phyloP scores from a whole-genome alignment of 441 rosid genomes.

The Daphne laureola region DNA sequence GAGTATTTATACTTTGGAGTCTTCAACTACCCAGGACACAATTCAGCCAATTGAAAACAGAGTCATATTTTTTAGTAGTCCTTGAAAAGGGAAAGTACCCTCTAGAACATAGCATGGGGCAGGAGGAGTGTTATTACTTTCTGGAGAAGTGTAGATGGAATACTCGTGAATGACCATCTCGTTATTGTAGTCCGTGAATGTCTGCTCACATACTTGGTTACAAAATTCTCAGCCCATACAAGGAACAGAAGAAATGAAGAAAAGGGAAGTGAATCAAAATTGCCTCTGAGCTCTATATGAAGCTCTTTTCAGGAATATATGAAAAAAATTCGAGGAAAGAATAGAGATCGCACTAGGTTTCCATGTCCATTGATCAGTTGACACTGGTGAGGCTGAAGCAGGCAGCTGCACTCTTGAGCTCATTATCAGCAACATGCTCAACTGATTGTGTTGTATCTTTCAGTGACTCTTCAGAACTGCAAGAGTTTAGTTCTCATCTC shows the following conservation, averaged over 20 bases:
- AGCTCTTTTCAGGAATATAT: background rate
- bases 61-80: too few relatives aligned
- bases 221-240: constrained; percentile 16
- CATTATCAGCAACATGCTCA: constrained; percentile 52
- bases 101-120: too few relatives aligned
- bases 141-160: too few relatives aligned
- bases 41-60: too few relatives aligned
- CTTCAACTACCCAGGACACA: too few relatives aligned
- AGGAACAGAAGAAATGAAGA: too few relatives aligned
- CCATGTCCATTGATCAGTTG: constrained; percentile 27
- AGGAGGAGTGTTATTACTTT: too few relatives aligned
- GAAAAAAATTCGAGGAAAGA: background rate
- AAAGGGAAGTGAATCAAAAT: background rate
- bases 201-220: too few relatives aligned
- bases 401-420: constrained; percentile 78
- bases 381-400: constrained; percentile 87
- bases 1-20: too few relatives aligned
- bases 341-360: constrained; percentile 11
- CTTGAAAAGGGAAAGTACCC: too few relatives aligned
- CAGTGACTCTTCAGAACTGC: constrained; percentile 66
- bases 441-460: constrained; percentile 43
- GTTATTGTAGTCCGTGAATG: too few relatives aligned
- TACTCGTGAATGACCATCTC: too few relatives aligned
- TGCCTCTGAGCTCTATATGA: constrained; percentile 8
- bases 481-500: background rate